Evolutionary conservation across 306 rosid species (phyloP), one percentile per base, ranked within the genome.

Genomic region (Nissolia schottii): DNA sequence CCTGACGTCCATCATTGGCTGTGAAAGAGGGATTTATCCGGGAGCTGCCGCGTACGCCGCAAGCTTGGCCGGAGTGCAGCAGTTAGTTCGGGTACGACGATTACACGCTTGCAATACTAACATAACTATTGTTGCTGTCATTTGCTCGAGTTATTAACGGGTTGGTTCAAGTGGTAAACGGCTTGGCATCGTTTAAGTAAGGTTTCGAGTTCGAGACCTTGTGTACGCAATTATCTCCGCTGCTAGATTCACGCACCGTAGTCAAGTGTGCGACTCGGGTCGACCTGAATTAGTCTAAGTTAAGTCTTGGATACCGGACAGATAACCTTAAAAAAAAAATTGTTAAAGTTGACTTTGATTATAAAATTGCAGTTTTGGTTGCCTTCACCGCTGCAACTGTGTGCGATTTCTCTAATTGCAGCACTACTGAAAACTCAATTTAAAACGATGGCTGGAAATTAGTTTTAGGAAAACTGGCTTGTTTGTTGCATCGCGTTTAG

Each of bases 11-110:
- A 78, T 93, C 1, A 31, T 69, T 28, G 98, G 98, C 54, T 74
- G 86, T 11, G 88, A 87, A 70, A 87, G 98, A 73, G 97, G 96
- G 19, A 49, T 93, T 54, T 83, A 93, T 79, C 85, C 83, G 0
- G 97, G 98, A 32, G 89, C 89, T 70, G 89, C 94, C 15, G 89
- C 92, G 3, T 89, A 79, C 67, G 92, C 87, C 61, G 82, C 94
- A 3, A 76, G 84, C 67, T 66, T 80, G 22, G 98, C 94, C 2
- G 97, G 84, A 27, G 57, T 91, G 32, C 92, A 87, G 78, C 97
- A 93, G 68, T 77, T 93, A 77, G 97, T 73, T 22, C 77, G 96
- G 88, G 98, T 93, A 82, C 41, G 82, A 25, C 4, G 66, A 28
- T 10, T 14, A 34, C 8, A 48, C 38, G 11, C 2, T 64, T 54